Percentiles rank a stretch among this genome's conserved stretches.
Evolutionary conservation across 164 flowering plant species (phyloP).

Genomic region (Liriodendron chinense): DNA sequence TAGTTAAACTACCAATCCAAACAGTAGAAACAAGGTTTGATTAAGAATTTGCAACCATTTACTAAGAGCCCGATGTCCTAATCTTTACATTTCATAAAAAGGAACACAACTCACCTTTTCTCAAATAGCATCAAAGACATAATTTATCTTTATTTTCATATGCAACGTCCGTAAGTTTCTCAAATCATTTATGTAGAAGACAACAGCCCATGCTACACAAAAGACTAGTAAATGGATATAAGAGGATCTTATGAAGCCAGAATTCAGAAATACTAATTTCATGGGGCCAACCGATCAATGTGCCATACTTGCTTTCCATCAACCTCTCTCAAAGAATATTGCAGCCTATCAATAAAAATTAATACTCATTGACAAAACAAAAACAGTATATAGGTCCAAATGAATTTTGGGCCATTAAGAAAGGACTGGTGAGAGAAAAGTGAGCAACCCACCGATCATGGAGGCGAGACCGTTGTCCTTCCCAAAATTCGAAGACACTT

Average conservation of each 20-base stretch:
- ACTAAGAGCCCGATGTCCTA: too few relatives aligned
- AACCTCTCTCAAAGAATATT: slow-evolving; percentile 49
- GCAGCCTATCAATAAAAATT: slow-evolving; percentile 42
- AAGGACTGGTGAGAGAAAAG: not conserved
- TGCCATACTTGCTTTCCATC: slow-evolving; percentile 56
- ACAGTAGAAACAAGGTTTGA: too few relatives aligned
- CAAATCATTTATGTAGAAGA: too few relatives aligned
- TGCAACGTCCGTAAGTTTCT: too few relatives aligned
- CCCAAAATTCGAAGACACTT: slow-evolving; percentile 81
- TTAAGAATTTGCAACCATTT: too few relatives aligned
- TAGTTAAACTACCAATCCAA: too few relatives aligned
- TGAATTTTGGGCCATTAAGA: not conserved
- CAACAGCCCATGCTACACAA: too few relatives aligned
- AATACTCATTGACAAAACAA: not conserved
- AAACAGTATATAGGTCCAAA: not conserved
- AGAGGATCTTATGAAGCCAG: slow-evolving; percentile 13
- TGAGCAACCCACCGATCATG: slow-evolving; percentile 71
- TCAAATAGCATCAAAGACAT: too few relatives aligned
- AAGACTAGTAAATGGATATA: too few relatives aligned
- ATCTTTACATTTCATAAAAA: too few relatives aligned
- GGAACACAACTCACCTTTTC: too few relatives aligned
- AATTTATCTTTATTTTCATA: too few relatives aligned
- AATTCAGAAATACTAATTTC: slow-evolving; percentile 33
- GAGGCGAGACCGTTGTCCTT: slow-evolving; percentile 85
- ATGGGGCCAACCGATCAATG: slow-evolving; percentile 69